A percentile compares a stretch with the other conserved stretches of the same genome.
phyloP scores from a whole-genome alignment of 768 basidiomycete species.

The Pleurotus eryngii region DNA sequence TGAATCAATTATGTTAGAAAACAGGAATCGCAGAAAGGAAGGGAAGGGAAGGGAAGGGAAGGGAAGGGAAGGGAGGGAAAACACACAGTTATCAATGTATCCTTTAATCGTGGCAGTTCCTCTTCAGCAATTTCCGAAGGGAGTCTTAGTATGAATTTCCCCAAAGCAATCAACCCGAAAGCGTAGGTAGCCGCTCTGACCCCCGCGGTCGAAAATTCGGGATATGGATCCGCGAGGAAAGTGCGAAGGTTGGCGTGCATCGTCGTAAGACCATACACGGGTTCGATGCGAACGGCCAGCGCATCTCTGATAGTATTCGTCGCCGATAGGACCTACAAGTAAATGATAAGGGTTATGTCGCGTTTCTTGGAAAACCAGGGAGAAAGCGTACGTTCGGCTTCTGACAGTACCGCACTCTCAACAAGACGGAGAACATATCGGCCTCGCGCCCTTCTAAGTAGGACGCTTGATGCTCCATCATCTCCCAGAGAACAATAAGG shows the following conservation, averaged over 20 bases:
- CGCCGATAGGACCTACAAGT: slow-evolving; percentile 70
- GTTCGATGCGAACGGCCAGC: slow-evolving; percentile 68
- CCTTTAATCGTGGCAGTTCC: slow-evolving; percentile 74
- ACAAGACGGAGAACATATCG: slow-evolving; percentile 67
- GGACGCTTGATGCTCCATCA: slow-evolving; percentile 69
- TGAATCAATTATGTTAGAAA: slow-evolving; percentile 7
- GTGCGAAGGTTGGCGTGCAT: slow-evolving; percentile 69
- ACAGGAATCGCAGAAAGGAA: not conserved
- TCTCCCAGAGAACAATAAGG: slow-evolving; percentile 79
- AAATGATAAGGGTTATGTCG: not conserved
- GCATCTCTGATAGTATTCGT: slow-evolving; percentile 79
- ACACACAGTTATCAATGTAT: slow-evolving; percentile 66
- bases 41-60: not conserved
- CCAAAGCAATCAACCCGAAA: slow-evolving; percentile 80
- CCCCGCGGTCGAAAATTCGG: slow-evolving; percentile 38
- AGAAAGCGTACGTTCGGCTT: slow-evolving; percentile 55
- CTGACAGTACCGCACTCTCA: slow-evolving; percentile 72
- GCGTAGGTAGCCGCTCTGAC: slow-evolving; percentile 68
- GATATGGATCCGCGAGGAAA: slow-evolving; percentile 55
- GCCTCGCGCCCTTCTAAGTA: slow-evolving; percentile 79
- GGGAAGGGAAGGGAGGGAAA: slow-evolving; percentile 3
- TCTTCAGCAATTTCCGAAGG: slow-evolving; percentile 86
- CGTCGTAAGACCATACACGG: slow-evolving; percentile 82
- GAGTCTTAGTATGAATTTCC: slow-evolving; percentile 77
- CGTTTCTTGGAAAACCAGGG: slow-evolving; percentile 1